A percentile compares a stretch with the other conserved stretches of the same genome.
Conservation (phyloP, 1,284 basidiomycete genomes). For the Naganishia liquefaciens region DNA sequence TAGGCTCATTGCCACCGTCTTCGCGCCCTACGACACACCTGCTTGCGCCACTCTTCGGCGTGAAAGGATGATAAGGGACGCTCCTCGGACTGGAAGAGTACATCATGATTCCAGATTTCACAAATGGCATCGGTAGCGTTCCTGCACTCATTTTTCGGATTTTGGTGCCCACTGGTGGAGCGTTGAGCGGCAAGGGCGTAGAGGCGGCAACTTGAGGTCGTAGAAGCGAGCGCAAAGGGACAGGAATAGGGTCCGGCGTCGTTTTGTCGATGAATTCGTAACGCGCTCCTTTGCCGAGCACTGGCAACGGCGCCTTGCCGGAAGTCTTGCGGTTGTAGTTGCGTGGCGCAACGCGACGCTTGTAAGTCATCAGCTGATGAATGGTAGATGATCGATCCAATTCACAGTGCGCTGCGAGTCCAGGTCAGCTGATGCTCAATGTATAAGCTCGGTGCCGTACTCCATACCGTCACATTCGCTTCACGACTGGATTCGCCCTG, state of each 20-base stretch:
- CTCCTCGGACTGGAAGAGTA: neutral
- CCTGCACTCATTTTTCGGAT: slow-evolving; percentile 4
- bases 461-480: slow-evolving; percentile 83
- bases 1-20: no score
- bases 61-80: neutral
- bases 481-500: slow-evolving; percentile 3
- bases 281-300: neutral
- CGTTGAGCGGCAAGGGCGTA: neutral
- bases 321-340: slow-evolving; percentile 7
- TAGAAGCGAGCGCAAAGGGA: neutral
- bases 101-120: neutral
- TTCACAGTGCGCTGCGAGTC: slow-evolving; percentile 71
- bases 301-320: neutral
- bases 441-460: slow-evolving; percentile 59
- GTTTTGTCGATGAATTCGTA: neutral
- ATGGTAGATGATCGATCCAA: slow-evolving; percentile 81
- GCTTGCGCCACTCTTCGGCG: neutral
- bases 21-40: neutral
- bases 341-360: slow-evolving; percentile 66
- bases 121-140: slow-evolving; percentile 14
- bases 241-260: neutral
- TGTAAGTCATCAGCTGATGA: slow-evolving; percentile 84
- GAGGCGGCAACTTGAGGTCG: neutral
- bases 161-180: slow-evolving; percentile 5
- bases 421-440: slow-evolving; percentile 29